A percentile compares a stretch with the other conserved stretches of the same genome.
These are phyloP conservation scores for Metschnikowia anglica DNA, from an alignment of 805 yeast species.

Conservation along the genomic window DNA sequence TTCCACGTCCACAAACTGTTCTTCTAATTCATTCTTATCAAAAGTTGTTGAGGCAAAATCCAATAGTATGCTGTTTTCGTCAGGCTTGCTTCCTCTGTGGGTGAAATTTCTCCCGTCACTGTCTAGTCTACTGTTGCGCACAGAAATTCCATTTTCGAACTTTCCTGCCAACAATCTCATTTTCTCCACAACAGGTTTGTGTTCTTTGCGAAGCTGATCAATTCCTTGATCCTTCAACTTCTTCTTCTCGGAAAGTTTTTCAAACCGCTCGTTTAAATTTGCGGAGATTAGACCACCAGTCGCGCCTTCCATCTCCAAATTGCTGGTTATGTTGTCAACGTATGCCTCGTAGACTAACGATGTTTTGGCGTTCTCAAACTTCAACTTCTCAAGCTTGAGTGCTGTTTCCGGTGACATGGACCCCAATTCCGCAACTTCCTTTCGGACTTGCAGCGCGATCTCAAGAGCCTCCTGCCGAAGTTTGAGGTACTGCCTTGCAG, in stretches of 20 bases:
- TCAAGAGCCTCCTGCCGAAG: slow-evolving; percentile 31
- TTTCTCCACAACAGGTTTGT: slow-evolving; percentile 38
- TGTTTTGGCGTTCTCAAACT: slow-evolving; percentile 31
- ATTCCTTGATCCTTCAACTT: slow-evolving; percentile 22
- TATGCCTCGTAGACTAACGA: slow-evolving; percentile 29
- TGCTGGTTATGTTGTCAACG: slow-evolving; percentile 23
- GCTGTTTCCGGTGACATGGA: slow-evolving; percentile 13
- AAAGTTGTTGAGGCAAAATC: slow-evolving; percentile 16
- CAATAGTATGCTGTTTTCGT: slow-evolving; percentile 5
- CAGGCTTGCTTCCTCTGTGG: slow-evolving; percentile 8
- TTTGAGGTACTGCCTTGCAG: slow-evolving; percentile 32
- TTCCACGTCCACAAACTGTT: slow-evolving; percentile 22
- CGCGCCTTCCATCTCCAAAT: slow-evolving; percentile 19
- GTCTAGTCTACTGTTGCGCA: slow-evolving; percentile 5
- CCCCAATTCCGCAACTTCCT: slow-evolving; percentile 14
- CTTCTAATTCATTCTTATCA: slow-evolving; percentile 22
- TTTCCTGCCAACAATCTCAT: slow-evolving; percentile 28
- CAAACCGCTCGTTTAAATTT: slow-evolving; percentile 25
- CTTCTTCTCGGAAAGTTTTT: slow-evolving; percentile 21
- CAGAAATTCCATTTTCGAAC: slow-evolving; percentile 23
- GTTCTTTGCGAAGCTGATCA: slow-evolving; percentile 27
- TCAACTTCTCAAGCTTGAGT: slow-evolving; percentile 23
- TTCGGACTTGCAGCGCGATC: slow-evolving; percentile 8
- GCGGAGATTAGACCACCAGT: slow-evolving; percentile 17
- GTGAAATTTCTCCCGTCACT: not conserved